These are phyloP conservation scores for Tricholoma furcatifolium DNA, from an alignment of 768 basidiomycete genomes.

Conservation along the genomic window DNA sequence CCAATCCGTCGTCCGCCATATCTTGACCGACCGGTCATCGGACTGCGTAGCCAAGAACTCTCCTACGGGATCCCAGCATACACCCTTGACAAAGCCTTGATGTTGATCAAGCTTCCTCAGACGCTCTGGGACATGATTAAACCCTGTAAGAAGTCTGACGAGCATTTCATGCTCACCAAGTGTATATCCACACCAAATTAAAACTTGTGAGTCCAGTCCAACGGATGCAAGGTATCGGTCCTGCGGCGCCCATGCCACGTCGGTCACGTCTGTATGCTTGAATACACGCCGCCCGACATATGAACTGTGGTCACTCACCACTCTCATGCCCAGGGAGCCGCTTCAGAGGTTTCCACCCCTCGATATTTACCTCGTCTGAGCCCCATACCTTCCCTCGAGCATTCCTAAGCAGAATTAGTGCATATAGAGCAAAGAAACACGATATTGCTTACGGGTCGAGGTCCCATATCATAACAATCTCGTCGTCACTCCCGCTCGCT, in stretches of 20 bases:
- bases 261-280: conserved; percentile 74
- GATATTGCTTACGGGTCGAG: conserved; percentile 79
- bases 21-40: conserved; percentile 94
- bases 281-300: conserved; percentile 1
- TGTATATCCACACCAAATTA: conserved; percentile 93
- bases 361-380: conserved; percentile 92
- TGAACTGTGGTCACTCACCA: conserved; percentile 49
- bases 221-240: conserved; percentile 93
- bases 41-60: conserved; percentile 98
- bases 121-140: conserved; percentile 53
- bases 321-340: conserved; percentile 93
- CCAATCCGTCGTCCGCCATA: conserved; percentile 97
- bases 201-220: conserved; percentile 85
- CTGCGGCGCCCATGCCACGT: conserved; percentile 92
- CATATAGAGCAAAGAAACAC: conserved; percentile 3
- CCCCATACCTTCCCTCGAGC: conserved; percentile 91
- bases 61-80: conserved; percentile 98
- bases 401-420: conserved; percentile 39
- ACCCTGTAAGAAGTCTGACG: not conserved
- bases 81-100: conserved; percentile 96
- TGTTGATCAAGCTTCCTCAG: conserved; percentile 84
- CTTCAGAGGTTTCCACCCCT: conserved; percentile 95
- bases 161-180: conserved; percentile 54
- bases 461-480: conserved; percentile 96
- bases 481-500: conserved; percentile 95